A percentile compares a stretch with the other conserved stretches of the same genome.
Evolutionary conservation across 2,329 filamentous ascomycete species (phyloP).

Genomic region (Grosmannia serpens): DNA sequence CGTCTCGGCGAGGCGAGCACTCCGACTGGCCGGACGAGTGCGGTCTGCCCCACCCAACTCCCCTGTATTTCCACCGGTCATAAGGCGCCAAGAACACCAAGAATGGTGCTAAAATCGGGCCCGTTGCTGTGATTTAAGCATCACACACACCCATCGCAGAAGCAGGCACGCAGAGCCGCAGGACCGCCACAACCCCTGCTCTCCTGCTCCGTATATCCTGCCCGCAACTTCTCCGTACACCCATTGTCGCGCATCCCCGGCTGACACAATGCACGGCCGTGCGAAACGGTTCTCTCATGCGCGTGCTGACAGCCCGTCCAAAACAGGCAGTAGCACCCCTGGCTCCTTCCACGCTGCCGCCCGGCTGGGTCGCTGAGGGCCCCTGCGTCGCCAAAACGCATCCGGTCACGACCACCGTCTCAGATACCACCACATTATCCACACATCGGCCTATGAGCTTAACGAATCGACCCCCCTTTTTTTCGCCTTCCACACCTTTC

Average conservation of each 20-base stretch:
- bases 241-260: not conserved
- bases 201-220: too few relatives aligned
- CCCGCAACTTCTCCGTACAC: not conserved
- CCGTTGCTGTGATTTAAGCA: not conserved
- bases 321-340: not conserved
- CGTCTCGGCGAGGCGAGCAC: too few relatives aligned
- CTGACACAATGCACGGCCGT: not conserved
- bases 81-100: not conserved
- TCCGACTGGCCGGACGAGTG: too few relatives aligned
- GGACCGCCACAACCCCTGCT: not conserved
- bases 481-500: too few relatives aligned
- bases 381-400: not conserved
- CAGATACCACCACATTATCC: conserved; percentile 7
- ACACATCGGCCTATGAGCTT: not conserved
- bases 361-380: not conserved
- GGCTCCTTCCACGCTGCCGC: not conserved
- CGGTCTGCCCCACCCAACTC: too few relatives aligned
- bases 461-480: not conserved
- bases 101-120: not conserved
- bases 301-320: conserved; percentile 4
- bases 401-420: conserved; percentile 20
- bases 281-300: not conserved
- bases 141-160: not conserved
- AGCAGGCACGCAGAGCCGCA: not conserved
- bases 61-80: too few relatives aligned